Base-by-base conservation (phyloP, 2,329 filamentous ascomycete genomes). In the Penicillium corylophilum region DNA sequence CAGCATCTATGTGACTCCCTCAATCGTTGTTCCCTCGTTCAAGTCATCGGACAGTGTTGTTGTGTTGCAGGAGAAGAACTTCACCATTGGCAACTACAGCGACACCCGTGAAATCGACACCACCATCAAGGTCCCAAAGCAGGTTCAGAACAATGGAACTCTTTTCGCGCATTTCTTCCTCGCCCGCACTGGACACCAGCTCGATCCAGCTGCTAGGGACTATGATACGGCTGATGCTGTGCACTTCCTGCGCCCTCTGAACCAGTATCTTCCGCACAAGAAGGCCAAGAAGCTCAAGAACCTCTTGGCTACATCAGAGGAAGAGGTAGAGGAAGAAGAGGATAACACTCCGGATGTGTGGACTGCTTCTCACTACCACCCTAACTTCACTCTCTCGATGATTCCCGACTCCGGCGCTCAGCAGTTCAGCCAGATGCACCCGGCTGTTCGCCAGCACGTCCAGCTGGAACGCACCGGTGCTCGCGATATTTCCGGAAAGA, bases 121-220 rank as follows among this genome's bases (percentile, higher is more conserved):
- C 6, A 86, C 79, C 33, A 90, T 99, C 67, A 74, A 79, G 3
- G 85, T 97, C 4, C 93, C 94, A 2, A 78, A 79, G 55, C 79
- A 83, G 38, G 91, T 95, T 0, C 92, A 96, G 77, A 82, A 91
- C 61, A 97, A 97, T 69, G 91, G 90, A 29, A 96, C 93, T 1
- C 81, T 99, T 9, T 96, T 90, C 85, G 93, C 89, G 2, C 94
- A 99, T 71, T 95, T 97, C 73, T 96, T 91, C 64, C 78, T 97
- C 54, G 90, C 85, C 10, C 82, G 95, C 59, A 76, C 85, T 9
- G 93, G 92, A 47, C 82, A 83, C 53, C 79, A 82, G 50, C 76
- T 96, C 28, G 93, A 97, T 65, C 93, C 93, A 2, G 80, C 80
- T 9, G 81, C 83, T 50, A 77, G 84, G 1, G 80, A 79, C 51